phyloP scores from a whole-genome alignment of 2,329 filamentous ascomycete genomes.

The Didymella arachidicola region DNA sequence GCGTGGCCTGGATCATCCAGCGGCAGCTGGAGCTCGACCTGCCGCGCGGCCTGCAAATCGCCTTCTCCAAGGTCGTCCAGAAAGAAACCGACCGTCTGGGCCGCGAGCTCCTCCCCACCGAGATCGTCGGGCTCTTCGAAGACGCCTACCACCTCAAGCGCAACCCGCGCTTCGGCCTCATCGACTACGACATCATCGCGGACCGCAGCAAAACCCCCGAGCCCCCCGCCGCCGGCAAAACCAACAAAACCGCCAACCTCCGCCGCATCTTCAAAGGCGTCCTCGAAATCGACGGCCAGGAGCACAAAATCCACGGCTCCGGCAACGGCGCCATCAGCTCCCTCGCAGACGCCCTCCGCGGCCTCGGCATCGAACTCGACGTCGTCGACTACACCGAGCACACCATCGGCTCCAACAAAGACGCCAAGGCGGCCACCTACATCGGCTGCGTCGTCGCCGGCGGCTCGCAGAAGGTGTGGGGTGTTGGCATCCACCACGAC shows the following conservation, averaged over 20 bases:
- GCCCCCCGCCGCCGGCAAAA: constrained; percentile 72
- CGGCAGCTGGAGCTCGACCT: constrained; percentile 89
- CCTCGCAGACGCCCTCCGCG: constrained; percentile 79
- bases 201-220: constrained; percentile 81
- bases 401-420: constrained; percentile 79
- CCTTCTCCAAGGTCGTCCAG: constrained; percentile 89
- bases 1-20: constrained; percentile 92
- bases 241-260: constrained; percentile 78
- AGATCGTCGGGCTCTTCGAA: constrained; percentile 90
- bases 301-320: constrained; percentile 78
- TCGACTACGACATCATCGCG: constrained; percentile 90
- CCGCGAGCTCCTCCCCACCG: constrained; percentile 81
- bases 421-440: constrained; percentile 93
- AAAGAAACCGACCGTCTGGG: constrained; percentile 78
- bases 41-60: constrained; percentile 88
- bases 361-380: constrained; percentile 84
- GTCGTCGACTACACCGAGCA: constrained; percentile 97
- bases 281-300: constrained; percentile 79
- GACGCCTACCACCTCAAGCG: constrained; percentile 82
- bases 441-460: constrained; percentile 82
- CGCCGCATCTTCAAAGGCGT: constrained; percentile 86
- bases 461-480: constrained; percentile 80
- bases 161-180: constrained; percentile 83
- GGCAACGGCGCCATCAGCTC: constrained; percentile 93
- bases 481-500: constrained; percentile 90